Base-by-base conservation (phyloP, 345 rosid genomes). In the Camelina laxa region DNA sequence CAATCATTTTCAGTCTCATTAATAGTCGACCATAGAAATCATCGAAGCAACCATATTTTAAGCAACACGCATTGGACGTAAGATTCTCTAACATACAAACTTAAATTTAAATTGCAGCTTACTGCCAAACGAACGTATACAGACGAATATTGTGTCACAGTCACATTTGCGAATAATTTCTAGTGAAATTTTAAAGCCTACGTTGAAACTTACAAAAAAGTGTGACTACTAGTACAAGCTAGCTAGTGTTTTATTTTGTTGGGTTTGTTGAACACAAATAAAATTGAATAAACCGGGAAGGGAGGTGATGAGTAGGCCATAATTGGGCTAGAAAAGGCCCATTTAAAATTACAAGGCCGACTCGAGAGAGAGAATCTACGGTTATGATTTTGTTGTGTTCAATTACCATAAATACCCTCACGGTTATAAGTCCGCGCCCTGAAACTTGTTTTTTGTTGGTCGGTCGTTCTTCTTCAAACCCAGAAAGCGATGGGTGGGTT, bases 401-500 rank as follows among this genome's bases (percentile, higher is more conserved):
- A 77, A 74, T 78, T 83, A 35, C 72, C 80, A 49, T 60, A 76
- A 84, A 65, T 72, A 42, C 82, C 83, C 81, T 81, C 57, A 15
- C 4, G 31, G 27, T 54, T 12, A 13, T 21, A 77, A 81, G 64
- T 48, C 59, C 74, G 77, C 75, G 82, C 84, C 72, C 66, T 60
- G 36, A n/a, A 33, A 15, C 27, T 12, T 30, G 0, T 5, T 55
- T 10, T 38, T 38, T 1, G 12, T 39, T 3, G 14, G 42, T 39
- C 5, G 48, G 15, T 42, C 16, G 16, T 24, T 59, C 33, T 54
- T 38, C 47, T 58, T 11, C 24, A 38, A 69, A 15, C 49, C 78
- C 58, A 79, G 73, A 60, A 50, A 45, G 42, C 82, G 69, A 85
- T 87, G 92, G 88, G 65, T 38, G 17, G 68, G 19, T 66, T 48